A percentile compares a stretch with the other conserved stretches of the same genome.
Evolutionary conservation across 1,284 basidiomycete species (phyloP).

Genomic region (Xanthoconium separans): DNA sequence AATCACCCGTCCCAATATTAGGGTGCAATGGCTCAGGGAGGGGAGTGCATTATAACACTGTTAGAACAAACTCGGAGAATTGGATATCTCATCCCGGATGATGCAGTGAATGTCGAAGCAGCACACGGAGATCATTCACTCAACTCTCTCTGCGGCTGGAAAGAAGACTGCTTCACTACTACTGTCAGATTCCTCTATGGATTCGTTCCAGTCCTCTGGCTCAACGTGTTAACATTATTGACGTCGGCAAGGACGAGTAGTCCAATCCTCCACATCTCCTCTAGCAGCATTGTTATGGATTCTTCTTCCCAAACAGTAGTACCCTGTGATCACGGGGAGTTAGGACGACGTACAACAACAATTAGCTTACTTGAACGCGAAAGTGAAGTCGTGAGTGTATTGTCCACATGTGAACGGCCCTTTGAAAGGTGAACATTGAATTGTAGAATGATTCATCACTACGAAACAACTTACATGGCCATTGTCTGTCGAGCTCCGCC

Average conservation of each 20-base stretch:
- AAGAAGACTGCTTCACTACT: no score
- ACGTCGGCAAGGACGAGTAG: conserved; percentile 12
- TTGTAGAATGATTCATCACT: no score
- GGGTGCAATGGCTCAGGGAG: no score
- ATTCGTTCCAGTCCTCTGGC: background rate
- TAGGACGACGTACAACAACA: background rate
- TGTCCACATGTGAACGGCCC: conserved; percentile 20
- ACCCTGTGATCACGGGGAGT: conserved; percentile 8
- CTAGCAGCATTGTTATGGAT: conserved; percentile 14
- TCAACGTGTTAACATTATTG: background rate
- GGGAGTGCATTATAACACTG: no score
- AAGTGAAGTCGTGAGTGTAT: conserved; percentile 20
- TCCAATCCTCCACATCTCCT: conserved; percentile 20
- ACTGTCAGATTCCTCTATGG: no score
- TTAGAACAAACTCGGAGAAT: no score
- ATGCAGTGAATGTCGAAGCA: no score
- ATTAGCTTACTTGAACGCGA: conserved; percentile 12
- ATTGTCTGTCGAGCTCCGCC: conserved; percentile 8
- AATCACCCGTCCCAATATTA: no score
- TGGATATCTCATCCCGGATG: no score
- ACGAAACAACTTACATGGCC: no score
- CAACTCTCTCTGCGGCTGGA: no score
- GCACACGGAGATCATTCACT: no score
- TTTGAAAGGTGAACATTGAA: background rate
- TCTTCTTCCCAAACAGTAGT: conserved; percentile 25